Percentiles rank a stretch among this genome's conserved stretches.
Evolutionary conservation across 2,329 filamentous ascomycete genomes (phyloP).

Genomic region (Pestalotiopsis sp.): DNA sequence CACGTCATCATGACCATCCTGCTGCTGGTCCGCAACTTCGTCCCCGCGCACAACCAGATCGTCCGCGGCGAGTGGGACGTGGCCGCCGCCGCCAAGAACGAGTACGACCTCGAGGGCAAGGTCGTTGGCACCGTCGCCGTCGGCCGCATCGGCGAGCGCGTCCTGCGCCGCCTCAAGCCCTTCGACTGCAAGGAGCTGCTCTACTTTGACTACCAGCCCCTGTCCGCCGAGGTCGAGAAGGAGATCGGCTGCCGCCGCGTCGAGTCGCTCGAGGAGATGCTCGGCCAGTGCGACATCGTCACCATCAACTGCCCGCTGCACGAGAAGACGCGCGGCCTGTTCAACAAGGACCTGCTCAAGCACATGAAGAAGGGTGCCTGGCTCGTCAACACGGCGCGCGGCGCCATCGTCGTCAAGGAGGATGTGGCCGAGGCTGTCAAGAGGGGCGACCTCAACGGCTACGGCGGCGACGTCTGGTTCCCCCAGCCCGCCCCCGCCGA

Average conservation of each 20-base stretch:
- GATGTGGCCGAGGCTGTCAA: constrained; percentile 94
- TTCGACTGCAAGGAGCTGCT: constrained; percentile 99
- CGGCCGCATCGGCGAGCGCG: constrained; percentile 96
- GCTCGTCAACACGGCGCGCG: constrained; percentile 98
- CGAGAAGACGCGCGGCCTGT: constrained; percentile 94
- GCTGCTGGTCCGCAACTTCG: constrained; percentile 94
- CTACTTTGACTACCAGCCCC: constrained; percentile 99
- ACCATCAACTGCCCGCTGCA: constrained; percentile 99
- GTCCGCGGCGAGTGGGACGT: constrained; percentile 91
- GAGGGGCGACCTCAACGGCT: constrained; percentile 86
- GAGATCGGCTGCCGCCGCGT: constrained; percentile 95
- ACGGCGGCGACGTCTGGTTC: constrained; percentile 94
- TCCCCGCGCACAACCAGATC: constrained; percentile 95
- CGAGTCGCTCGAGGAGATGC: constrained; percentile 87
- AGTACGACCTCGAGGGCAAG: constrained; percentile 97
- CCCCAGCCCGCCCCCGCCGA: constrained; percentile 94
- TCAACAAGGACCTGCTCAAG: constrained; percentile 97
- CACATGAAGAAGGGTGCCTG: constrained; percentile 99
- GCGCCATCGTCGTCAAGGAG: constrained; percentile 99
- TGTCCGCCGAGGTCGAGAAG: constrained; percentile 81
- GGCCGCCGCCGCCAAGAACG: constrained; percentile 94
- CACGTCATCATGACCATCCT: constrained; percentile 99
- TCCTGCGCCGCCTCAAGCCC: constrained; percentile 90
- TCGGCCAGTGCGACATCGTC: constrained; percentile 92
- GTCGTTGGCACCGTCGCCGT: constrained; percentile 97